Evolutionary conservation across 2,329 filamentous ascomycete species (phyloP), one percentile per base, ranked within the genome.

Genomic region (Neonectria sp.): DNA sequence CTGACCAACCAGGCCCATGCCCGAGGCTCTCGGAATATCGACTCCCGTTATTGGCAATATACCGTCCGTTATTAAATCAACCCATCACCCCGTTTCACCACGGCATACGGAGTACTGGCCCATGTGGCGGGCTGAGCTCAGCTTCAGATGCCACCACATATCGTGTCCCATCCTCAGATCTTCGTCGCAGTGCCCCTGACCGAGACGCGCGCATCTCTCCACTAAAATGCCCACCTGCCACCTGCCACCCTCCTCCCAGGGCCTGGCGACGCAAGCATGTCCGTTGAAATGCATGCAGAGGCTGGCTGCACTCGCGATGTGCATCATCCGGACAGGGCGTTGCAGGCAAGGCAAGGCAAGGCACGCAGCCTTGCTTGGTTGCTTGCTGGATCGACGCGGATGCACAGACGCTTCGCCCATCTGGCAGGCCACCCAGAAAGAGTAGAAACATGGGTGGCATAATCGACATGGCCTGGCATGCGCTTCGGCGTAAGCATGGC

Each of bases 231-330:
- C n/a, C 29, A 33, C 64, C 64, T n/a, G 29, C n/a, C 29, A 33
- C 64, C 21, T 21, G 21, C 21, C 21, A 21, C 21, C 21, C 21
- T 21, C 64, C 17, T 59, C 37, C 35, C 51, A 51, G 48, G 48
- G 15, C 29, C 17, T 11, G 37, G 51, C 31, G 51, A 35, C 51
- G 51, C 55, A 37, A 55, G 49, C 53, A 63, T 45, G 35, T 69
- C 49, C 60, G 40, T 64, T 51, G 45, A 62, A 57, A 63, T 68
- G 67, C 65, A 69, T 71, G 71, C 69, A 67, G 67, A 63, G 62
- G 62, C 52, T 40, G 53, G 64, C 68, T 71, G 67, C 70, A 73
- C 69, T 72, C 68, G 68, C 72, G 68, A 65, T 73, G 60, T 67
- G 73, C 73, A 75, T 72, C 63, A 52, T 56, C 35, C 51, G 49